These are phyloP conservation scores for Globisporangium cylindrosporum DNA, from an alignment of 352 stramenopile genomes.

Conservation along the genomic window DNA sequence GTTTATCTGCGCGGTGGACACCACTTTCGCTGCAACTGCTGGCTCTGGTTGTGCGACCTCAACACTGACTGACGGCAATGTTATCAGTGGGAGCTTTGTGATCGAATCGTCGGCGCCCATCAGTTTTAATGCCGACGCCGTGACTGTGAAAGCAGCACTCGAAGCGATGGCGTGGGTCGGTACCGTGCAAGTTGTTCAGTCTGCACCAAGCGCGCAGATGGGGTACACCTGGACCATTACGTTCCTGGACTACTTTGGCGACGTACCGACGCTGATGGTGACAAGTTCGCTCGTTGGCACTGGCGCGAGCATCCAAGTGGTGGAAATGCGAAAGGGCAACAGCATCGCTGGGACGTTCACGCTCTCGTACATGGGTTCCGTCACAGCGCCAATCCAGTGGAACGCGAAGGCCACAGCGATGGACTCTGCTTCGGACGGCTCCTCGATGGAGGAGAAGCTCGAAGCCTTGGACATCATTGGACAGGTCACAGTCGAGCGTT, in stretches of 20 bases:
- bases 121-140: conserved; percentile 46
- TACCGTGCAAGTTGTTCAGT: conserved; percentile 55
- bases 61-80: conserved; percentile 75
- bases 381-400: conserved; percentile 42
- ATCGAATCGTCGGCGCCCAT: conserved; percentile 62
- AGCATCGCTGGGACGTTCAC: conserved; percentile 59
- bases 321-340: conserved; percentile 73
- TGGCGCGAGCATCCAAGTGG: conserved; percentile 49
- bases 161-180: conserved; percentile 65
- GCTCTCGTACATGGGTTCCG: conserved; percentile 40
- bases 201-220: conserved; percentile 43
- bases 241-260: conserved; percentile 69
- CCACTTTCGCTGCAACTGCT: conserved; percentile 26
- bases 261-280: conserved; percentile 50
- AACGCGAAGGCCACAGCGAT: conserved; percentile 38
- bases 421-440: conserved; percentile 42
- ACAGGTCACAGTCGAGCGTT: conserved; percentile 38
- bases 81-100: conserved; percentile 65
- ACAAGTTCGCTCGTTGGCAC: conserved; percentile 68
- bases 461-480: conserved; percentile 57
- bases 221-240: conserved; percentile 78
- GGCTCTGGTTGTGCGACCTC: conserved; percentile 44
- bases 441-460: conserved; percentile 73
- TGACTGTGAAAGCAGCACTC: conserved; percentile 40
- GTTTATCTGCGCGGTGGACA: conserved; percentile 66